Evolutionary conservation across 352 stramenopile genomes (phyloP).

Genomic region (Pythium vanterpoolii): DNA sequence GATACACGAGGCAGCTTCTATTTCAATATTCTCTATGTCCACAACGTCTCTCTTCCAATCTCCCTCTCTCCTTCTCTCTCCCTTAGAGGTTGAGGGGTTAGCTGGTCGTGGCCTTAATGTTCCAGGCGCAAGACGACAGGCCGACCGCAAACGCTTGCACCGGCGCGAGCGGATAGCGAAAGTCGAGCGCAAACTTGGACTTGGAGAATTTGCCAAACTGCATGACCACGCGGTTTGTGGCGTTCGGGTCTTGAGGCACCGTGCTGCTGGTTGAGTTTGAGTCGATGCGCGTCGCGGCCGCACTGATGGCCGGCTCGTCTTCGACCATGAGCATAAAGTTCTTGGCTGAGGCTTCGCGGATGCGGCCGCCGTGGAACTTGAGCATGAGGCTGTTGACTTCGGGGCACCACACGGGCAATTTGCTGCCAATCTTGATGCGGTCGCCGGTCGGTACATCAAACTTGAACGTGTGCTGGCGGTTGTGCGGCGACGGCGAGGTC

Average conservation of each 20-base stretch:
- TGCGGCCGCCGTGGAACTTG: slow-evolving; percentile 85
- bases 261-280: background rate
- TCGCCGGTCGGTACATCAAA: slow-evolving; percentile 71
- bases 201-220: slow-evolving; percentile 89
- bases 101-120: slow-evolving; percentile 41
- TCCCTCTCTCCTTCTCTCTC: background rate
- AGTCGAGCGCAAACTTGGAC: slow-evolving; percentile 86
- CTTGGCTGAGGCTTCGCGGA: slow-evolving; percentile 85
- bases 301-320: slow-evolving; percentile 40
- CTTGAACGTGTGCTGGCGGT: slow-evolving; percentile 68
- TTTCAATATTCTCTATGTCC: background rate
- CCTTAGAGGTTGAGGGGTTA: background rate
- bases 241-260: slow-evolving; percentile 30
- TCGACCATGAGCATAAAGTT: slow-evolving; percentile 90
- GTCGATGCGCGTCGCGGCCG: slow-evolving; percentile 6
- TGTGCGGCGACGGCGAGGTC: slow-evolving; percentile 72
- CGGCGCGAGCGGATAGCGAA: slow-evolving; percentile 77
- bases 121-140: slow-evolving; percentile 82
- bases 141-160: slow-evolving; percentile 87
- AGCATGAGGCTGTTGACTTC: slow-evolving; percentile 87
- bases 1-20: background rate
- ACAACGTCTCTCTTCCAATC: too few species aligned
- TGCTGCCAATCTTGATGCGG: slow-evolving; percentile 79
- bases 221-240: slow-evolving; percentile 65
- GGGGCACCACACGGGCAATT: slow-evolving; percentile 82